Evolutionary conservation across 2,329 filamentous ascomycete genomes (phyloP).

Genomic region (Calonectria pseudoturangicola): DNA sequence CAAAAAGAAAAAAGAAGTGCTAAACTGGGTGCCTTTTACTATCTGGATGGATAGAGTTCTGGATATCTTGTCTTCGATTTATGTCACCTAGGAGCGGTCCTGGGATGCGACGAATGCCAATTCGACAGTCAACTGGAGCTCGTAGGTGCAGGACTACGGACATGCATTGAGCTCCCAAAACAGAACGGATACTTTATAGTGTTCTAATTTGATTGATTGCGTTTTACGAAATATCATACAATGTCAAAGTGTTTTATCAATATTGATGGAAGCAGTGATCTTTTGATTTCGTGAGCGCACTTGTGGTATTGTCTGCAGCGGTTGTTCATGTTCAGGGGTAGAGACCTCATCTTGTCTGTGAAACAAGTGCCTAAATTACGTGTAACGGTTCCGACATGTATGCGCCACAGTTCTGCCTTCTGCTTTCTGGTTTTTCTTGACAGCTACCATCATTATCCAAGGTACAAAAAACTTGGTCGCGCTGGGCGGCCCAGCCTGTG

Average conservation of each 20-base stretch:
- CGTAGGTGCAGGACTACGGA: constrained; percentile 49
- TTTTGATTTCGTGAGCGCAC: neutral
- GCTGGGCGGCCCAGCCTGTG: constrained; percentile 7
- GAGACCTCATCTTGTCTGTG: neutral
- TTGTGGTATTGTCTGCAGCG: neutral
- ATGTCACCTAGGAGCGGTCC: constrained; percentile 47
- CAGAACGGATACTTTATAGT: constrained; percentile 41
- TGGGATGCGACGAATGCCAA: constrained; percentile 38
- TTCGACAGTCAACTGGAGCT: constrained; percentile 44
- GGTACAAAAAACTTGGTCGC: neutral
- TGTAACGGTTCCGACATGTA: neutral
- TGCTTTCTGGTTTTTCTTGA: neutral
- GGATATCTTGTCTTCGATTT: constrained; percentile 42
- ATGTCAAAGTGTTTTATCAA: neutral
- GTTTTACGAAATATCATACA: neutral
- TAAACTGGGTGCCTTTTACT: constrained; percentile 31
- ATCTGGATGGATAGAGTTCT: constrained; percentile 49
- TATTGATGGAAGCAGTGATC: neutral
- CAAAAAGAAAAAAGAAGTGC: constrained; percentile 36
- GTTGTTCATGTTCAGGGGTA: neutral
- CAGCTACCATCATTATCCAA: neutral
- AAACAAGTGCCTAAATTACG: neutral
- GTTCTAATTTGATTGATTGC: constrained; percentile 41
- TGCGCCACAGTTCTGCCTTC: neutral
- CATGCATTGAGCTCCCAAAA: constrained; percentile 49